Evolutionary conservation across 257 asterid species (phyloP).

Genomic region (Gardenia jasminoides): DNA sequence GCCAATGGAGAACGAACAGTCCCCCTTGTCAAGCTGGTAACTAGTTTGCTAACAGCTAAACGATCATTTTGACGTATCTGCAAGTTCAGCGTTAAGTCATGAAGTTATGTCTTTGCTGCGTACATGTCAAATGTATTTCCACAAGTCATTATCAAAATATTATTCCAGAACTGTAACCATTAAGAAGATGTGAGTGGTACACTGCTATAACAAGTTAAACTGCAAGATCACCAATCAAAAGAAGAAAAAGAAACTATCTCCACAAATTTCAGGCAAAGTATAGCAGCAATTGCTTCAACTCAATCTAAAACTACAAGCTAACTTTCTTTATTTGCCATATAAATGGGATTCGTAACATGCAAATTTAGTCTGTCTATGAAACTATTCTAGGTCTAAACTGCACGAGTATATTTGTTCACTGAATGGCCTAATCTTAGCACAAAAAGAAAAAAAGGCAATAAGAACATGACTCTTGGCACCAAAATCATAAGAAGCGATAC

Average conservation of each 20-base stretch:
- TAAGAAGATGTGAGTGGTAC: neutral
- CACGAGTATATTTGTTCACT: neutral
- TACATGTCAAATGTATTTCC: neutral
- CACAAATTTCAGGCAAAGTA: neutral
- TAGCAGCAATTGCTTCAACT: neutral
- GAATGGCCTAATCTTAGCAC: neutral
- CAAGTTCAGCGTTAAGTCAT: constrained; percentile 14
- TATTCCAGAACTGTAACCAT: neutral
- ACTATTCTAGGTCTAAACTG: neutral
- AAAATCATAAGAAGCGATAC: constrained; percentile 31
- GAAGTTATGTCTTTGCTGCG: neutral
- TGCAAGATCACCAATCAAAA: neutral
- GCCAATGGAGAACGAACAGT: constrained; percentile 91
- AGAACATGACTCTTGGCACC: neutral
- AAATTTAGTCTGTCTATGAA: neutral
- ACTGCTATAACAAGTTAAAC: neutral
- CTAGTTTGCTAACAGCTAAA: constrained; percentile 91
- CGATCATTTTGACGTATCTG: constrained; percentile 97
- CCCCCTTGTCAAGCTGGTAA: constrained; percentile 91
- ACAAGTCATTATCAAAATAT: neutral
- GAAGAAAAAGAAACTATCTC: neutral
- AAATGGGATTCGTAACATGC: neutral
- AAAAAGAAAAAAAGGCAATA: no score
- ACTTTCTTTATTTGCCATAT: neutral
- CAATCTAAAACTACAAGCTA: neutral